Evolutionary conservation across 1,284 basidiomycete genomes (phyloP), one percentile per base, ranked within the genome.

Genomic region (Tremellales sp.): DNA sequence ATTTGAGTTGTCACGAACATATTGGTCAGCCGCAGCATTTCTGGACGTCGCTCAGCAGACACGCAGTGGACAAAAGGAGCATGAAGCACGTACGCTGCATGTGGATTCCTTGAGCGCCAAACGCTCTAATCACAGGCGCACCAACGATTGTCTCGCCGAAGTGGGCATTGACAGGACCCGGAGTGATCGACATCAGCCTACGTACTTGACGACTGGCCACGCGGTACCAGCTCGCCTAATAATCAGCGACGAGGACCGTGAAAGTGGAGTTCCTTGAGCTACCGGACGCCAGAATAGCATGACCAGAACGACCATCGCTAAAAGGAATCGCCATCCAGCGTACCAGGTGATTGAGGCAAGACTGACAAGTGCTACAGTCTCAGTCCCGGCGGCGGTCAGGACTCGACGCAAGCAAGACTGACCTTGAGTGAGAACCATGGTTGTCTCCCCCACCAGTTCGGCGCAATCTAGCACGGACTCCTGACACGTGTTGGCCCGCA

Each of bases 91-190:
- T 23, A 61, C 64, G 55, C n/a, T 59, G 49, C 13, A 63, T 42
- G 46, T 57, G 62, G 13, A 57, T 35, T 3, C 51, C 55, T 35
- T 68, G 65, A 2, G 39, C 45, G 3, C 65, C 65, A 41, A 63
- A 64, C 12, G 65, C 64, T 6, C 65, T 48, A 35, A 68, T 62
- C 6, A 68, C 64, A 4, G 62, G 56, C 8, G 64, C 54, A 2
- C 65, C 65, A 26, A 62, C 65, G 2, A 68, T 56, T 2, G 64
- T 65, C 46, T 68, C 65, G 2, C 62, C 54, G 42, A 60, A 65
- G 6, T 63, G 53, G 0, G 64, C 62, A 49, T 66, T 65, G 53
- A 68, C 60, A 7, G 54, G 53, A n/a, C 65, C 65, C 7, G 62
- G 62, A 15, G 61, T 51, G 23, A 64, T 46, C 3, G 58, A 21